Evolutionary conservation across 2,329 filamentous ascomycete genomes (phyloP), one percentile per base, ranked within the genome.

Genomic region (Beauveria sp.): DNA sequence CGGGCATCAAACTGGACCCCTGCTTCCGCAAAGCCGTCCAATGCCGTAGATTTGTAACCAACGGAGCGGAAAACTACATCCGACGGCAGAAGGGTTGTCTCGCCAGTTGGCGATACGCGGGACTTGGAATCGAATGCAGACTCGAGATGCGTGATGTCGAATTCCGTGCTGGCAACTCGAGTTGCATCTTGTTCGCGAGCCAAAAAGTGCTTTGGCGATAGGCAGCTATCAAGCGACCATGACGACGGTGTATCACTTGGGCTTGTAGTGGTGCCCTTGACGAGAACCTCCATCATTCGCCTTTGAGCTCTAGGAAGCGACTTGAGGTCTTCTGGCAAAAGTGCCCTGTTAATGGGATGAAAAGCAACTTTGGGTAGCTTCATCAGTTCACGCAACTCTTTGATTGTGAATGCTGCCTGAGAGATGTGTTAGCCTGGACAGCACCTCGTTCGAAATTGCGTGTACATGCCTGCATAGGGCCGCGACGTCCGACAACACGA

Each of bases 321-420:
- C 38, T 86, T 84, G 45, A 88, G 77, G 60, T 90, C 81, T 0
- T 80, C 69, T 0, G 92, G 91, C 52, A 95, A 79, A 7, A 96
- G 77, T 1, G 81, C 77, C 62, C 77, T 73, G 60, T 90, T 82
- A 30, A 93, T 79, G 1, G 88, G 84, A 60, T 87, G 81, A 69
- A 96, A 96, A 16, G 81, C 82, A 10, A 96, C 87, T 0, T 78
- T 78, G 0, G 85, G 82, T 3, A 98, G 80, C 55, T 89, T 88
- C 76, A 96, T 86, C 4, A 99, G 78, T 74, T 99, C 95, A 42
- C 95, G 86, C 18, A 91, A 78, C 77, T 99, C 95, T 74, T 97
- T 98, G 72, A 96, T 96, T 0, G 93, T 97, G 69, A 96, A 98
- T 1, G 95, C 87, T 26, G 91, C 93, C 87, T 93, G 22, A 26